Conservation (phyloP, 2,329 filamentous ascomycete species). For the Diplocarpon rosae region DNA sequence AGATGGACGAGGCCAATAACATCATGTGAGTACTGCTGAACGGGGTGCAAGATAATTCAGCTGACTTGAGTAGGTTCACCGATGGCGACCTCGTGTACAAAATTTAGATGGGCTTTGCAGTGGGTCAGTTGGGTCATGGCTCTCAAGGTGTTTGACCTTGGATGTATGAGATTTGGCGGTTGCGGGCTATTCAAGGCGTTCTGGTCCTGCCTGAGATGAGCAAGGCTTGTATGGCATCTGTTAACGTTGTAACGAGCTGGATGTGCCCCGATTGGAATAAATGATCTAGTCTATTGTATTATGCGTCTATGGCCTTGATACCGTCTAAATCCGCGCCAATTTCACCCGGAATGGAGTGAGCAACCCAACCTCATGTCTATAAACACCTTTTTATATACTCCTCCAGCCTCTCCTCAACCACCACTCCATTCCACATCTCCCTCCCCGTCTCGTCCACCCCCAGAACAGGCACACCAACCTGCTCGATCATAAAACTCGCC, state of each 20-base stretch:
- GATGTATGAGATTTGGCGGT: conserved; percentile 1
- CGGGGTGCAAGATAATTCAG: not conserved
- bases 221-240: conserved; percentile 1
- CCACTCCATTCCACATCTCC: conserved; percentile 52
- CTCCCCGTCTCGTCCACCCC: conserved; percentile 31
- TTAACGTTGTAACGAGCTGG: conserved; percentile 8
- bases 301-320: not conserved
- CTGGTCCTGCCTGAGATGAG: conserved; percentile 3
- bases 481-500: conserved; percentile 89
- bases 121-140: not conserved
- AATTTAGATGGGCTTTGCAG: conserved; percentile 37
- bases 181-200: conserved; percentile 1
- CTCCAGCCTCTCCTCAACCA: conserved; percentile 40
- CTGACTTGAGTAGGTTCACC: conserved; percentile 35
- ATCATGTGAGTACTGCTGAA: conserved; percentile 63
- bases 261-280: conserved; percentile 2
- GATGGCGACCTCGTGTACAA: conserved; percentile 60
- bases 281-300: conserved; percentile 2
- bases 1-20: conserved; percentile 74
- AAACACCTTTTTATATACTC: conserved; percentile 31
- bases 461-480: conserved; percentile 69
- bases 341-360: not conserved
- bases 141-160: conserved; percentile 1
- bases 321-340: not conserved
- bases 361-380: not conserved